Base-by-base conservation (phyloP, 768 basidiomycete species). In the Omphalotus guepiniiformis region DNA sequence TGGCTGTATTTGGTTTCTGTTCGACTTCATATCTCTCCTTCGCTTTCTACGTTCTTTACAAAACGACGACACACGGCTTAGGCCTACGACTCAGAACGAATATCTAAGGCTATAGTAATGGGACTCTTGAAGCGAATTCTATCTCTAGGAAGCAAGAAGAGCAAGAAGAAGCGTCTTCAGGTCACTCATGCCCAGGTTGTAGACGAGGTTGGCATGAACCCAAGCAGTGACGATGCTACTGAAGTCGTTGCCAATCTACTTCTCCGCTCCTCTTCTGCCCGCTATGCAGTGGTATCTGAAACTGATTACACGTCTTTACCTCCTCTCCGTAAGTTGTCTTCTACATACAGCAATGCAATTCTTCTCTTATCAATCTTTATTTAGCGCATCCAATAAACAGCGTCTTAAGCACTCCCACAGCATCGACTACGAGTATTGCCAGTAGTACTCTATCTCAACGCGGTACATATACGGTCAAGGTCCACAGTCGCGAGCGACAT, bases 401-500 rank as follows among this genome's bases (percentile, higher is more conserved):
- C 39, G 69, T 83, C 21, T 56, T 77, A 12, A 69, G 72, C 47
- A 69, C 66, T 4, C 76, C 81, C 19, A 66, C 68, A 13, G 66
- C 71, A 15, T 81, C 83, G 6, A 72, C 75, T 3, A 58, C 70
- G 15, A 83, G 80, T 53, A 58, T 82, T 25, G 72, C 74, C 5
- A 84, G 78, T 56, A 63, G 72, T 47, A 76, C 64, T 47, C 62
- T 71, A 13, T 75, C 68, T 49, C 73, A 70, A 44, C 74, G 74
- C 32, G 78, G 80, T 16, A 84, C 79, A 19, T 91, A 86, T 61
- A 81, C 75, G 34, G 88, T 89, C 43, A 86, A 78, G n/a, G 71
- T 91, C 19, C 82, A 78, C 54, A 64, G 73, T 41, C 83, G 84
- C 37, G 79, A 72, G 50, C 75, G 76, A 4, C 79, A 79, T 47